Base-by-base conservation (phyloP, 2,329 filamentous ascomycete genomes). In the Aureobasidium namibiae region DNA sequence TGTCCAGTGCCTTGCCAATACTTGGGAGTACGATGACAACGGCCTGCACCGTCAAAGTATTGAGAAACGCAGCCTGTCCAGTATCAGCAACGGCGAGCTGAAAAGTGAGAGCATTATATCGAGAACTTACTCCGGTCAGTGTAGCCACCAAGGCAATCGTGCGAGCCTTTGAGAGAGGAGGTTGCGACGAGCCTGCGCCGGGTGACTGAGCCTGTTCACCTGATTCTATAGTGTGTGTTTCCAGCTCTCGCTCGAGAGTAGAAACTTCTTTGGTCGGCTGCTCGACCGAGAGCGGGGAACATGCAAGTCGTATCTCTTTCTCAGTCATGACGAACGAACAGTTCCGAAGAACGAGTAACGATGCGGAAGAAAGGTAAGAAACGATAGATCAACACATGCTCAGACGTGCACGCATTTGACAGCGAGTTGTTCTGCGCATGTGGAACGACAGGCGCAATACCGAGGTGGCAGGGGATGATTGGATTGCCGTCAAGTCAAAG, bases 1-100 rank as follows among this genome's bases (percentile, higher is more conserved):
- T 70, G 41, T 64, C 21, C 11, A 72, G 67, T 18, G 67, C 66
- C 26, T 60, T 52, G 21, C 68, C 67, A 33, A 72, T 70, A 23
- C 67, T 68, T 13, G 69, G 69, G 1, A 71, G 65, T 23, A 71
- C 66, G 46, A 72, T 70, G 23, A 71, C 69, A 16, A 66, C 65
- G n/a, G 68, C 66, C 62, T 72, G 70, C 3, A 69, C 65, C 21
- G 65, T 66, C 29, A 70, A 62, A 4, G 69, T 70, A 63, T 70
- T 49, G n/a, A 38, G n/a, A 26, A 44, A 50, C 9, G 46, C 46
- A 6, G 18, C 65, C 11, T 62, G 61, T 62, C 31, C 26, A 9
- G 4, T 9, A 29, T 33, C 23, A 42, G 23, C 4, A 36, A 42
- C n/a, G 11, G 26, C 9, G 1, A 16, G 4, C 29, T 14, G 7